phyloP scores from a whole-genome alignment of 495 filamentous ascomycete genomes.

The Glonium stellatum region DNA sequence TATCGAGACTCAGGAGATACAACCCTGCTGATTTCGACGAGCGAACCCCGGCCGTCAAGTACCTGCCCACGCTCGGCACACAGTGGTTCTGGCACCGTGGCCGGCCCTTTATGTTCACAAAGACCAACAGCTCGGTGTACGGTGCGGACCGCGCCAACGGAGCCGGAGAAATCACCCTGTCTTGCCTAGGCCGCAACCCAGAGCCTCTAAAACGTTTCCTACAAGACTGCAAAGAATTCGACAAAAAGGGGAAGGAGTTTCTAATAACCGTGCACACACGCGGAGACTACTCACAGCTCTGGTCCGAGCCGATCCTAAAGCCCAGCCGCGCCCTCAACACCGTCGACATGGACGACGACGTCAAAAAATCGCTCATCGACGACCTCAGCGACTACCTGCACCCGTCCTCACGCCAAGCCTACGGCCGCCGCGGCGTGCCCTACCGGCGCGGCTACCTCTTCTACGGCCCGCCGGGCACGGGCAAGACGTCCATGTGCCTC shows the following conservation, averaged over 20 bases:
- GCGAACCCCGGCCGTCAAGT: conserved; percentile 1
- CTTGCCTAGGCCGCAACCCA: conserved; percentile 9
- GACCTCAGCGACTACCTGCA: conserved; percentile 9
- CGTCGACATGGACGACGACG: conserved; percentile 14
- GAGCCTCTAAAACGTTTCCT: conserved; percentile 13
- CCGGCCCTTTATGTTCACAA: conserved; percentile 13
- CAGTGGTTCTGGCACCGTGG: conserved; percentile 16
- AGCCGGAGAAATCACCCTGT: not conserved
- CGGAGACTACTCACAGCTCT: not conserved
- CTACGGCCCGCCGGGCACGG: conserved; percentile 64
- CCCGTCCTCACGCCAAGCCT: not conserved
- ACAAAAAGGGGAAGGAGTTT: conserved; percentile 1
- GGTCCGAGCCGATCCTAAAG: conserved; percentile 7
- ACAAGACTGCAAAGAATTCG: conserved; percentile 9
- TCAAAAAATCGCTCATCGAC: conserved; percentile 8
- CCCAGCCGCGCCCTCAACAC: conserved; percentile 13
- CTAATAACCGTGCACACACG: conserved; percentile 11
- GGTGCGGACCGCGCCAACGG: not conserved
- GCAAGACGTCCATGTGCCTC: conserved; percentile 59
- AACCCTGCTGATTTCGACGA: not conserved
- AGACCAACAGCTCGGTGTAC: not conserved
- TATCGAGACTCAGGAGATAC: not conserved
- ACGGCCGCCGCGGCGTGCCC: conserved; percentile 21
- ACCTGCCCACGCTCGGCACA: conserved; percentile 10
- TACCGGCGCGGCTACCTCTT: conserved; percentile 41